phyloP scores from a whole-genome alignment of 2,329 filamentous ascomycete species.

The Alternaria novae-zelandiae region DNA sequence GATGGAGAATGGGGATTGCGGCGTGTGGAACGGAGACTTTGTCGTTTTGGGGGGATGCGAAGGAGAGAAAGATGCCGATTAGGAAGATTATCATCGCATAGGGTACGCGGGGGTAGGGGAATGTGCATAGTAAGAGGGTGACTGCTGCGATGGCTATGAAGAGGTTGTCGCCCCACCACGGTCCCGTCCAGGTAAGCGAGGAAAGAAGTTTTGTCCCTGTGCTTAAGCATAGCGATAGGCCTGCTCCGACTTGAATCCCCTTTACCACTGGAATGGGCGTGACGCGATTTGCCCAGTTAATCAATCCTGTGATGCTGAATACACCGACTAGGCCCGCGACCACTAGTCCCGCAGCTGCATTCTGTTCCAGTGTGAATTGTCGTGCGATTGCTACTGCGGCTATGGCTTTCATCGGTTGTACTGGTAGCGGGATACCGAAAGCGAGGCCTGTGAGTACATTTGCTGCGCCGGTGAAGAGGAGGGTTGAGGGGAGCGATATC shows the following conservation, averaged over 20 bases:
- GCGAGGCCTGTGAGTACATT: conserved; percentile 82
- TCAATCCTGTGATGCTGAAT: conserved; percentile 79
- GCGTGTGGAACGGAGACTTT: conserved; percentile 56
- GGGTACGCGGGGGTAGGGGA: conserved; percentile 70
- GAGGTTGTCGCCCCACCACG: conserved; percentile 76
- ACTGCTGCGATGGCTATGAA: conserved; percentile 80
- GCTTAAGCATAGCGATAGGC: conserved; percentile 79
- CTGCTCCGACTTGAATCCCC: conserved; percentile 92
- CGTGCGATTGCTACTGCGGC: conserved; percentile 84
- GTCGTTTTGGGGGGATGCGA: conserved; percentile 45
- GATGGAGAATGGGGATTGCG: conserved; percentile 56
- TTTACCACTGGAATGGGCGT: conserved; percentile 90
- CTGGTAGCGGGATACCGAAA: conserved; percentile 89
- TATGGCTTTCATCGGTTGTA: conserved; percentile 91
- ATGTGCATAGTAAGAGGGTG: conserved; percentile 71
- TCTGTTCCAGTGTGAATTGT: conserved; percentile 70
- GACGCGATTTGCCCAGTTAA: conserved; percentile 73
- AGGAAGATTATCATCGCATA: conserved; percentile 78
- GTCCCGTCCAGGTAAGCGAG: conserved; percentile 70
- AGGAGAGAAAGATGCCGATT: conserved; percentile 70
- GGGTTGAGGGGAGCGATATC: conserved; percentile 80
- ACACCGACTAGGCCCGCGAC: conserved; percentile 76
- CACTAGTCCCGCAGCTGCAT: conserved; percentile 82
- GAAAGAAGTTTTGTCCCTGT: conserved; percentile 72
- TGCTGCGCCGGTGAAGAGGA: conserved; percentile 86